phyloP scores from a whole-genome alignment of 352 stramenopile genomes.

The Phytophthora constricta region DNA sequence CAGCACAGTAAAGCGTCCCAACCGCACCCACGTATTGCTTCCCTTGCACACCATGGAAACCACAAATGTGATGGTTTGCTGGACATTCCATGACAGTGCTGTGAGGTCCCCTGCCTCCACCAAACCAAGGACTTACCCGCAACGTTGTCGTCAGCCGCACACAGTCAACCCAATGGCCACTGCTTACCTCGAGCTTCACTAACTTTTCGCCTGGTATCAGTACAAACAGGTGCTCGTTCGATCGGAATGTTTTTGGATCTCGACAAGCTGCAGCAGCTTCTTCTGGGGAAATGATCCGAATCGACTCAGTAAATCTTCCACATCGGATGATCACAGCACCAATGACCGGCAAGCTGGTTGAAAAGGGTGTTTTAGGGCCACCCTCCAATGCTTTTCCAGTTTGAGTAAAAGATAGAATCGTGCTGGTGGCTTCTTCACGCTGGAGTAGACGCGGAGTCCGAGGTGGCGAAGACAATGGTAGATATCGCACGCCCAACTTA shows the following conservation, averaged over 20 bases:
- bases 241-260: constrained; percentile 32
- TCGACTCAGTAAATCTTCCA: constrained; percentile 40
- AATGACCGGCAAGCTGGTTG: constrained; percentile 8
- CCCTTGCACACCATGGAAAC: constrained; percentile 45
- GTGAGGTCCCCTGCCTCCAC: constrained; percentile 38
- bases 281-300: constrained; percentile 40
- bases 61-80: constrained; percentile 38
- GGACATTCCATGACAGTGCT: constrained; percentile 37
- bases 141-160: constrained; percentile 55
- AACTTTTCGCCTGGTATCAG: constrained; percentile 48
- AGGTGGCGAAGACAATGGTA: constrained; percentile 15
- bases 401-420: constrained; percentile 21
- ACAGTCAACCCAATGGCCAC: constrained; percentile 61
- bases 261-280: constrained; percentile 17
- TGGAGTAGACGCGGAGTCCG: not conserved
- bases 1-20: constrained; percentile 39
- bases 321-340: constrained; percentile 48
- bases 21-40: constrained; percentile 46
- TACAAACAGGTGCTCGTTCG: constrained; percentile 58
- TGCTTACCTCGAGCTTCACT: constrained; percentile 47
- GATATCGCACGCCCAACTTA: constrained; percentile 50
- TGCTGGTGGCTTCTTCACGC: not conserved
- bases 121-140: constrained; percentile 58
- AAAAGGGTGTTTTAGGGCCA: constrained; percentile 33
- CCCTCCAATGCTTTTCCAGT: constrained; percentile 40